Evolutionary conservation across 169 alveolate genomes (phyloP).

Genomic region (Plasmodium billcollinsi): DNA sequence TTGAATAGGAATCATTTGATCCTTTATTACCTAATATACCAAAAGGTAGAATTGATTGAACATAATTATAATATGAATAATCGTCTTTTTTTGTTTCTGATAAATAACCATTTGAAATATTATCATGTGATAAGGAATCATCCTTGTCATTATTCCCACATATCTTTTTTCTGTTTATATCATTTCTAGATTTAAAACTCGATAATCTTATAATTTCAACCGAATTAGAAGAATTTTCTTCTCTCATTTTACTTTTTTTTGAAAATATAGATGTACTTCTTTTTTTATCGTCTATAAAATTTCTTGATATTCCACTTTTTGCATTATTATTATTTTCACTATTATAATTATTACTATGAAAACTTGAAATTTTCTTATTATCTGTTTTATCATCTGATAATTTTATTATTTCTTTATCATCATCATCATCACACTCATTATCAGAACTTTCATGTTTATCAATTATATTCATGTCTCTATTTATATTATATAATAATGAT

Average conservation of each 20-base stretch:
- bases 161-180: neutral
- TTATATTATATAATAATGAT: slow-evolving; percentile 14
- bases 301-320: slow-evolving; percentile 15
- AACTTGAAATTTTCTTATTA: neutral
- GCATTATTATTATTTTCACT: neutral
- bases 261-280: slow-evolving; percentile 1
- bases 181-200: slow-evolving; percentile 45
- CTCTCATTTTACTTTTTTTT: slow-evolving; percentile 24
- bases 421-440: neutral
- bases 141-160: neutral
- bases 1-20: slow-evolving; percentile 17
- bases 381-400: slow-evolving; percentile 8
- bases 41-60: slow-evolving; percentile 57
- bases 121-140: slow-evolving; percentile 3
- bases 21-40: slow-evolving; percentile 33
- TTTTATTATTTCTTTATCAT: slow-evolving; percentile 1
- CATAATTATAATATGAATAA: slow-evolving; percentile 58
- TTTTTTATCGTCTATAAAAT: neutral
- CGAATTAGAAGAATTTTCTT: slow-evolving; percentile 55
- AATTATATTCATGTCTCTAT: neutral
- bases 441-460: neutral
- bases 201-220: slow-evolving; percentile 39
- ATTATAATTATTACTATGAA: slow-evolving; percentile 31
- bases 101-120: slow-evolving; percentile 9
- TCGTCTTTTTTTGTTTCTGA: slow-evolving; percentile 24